Conservation (phyloP, 768 basidiomycete genomes). For the Mycena indigotica region DNA sequence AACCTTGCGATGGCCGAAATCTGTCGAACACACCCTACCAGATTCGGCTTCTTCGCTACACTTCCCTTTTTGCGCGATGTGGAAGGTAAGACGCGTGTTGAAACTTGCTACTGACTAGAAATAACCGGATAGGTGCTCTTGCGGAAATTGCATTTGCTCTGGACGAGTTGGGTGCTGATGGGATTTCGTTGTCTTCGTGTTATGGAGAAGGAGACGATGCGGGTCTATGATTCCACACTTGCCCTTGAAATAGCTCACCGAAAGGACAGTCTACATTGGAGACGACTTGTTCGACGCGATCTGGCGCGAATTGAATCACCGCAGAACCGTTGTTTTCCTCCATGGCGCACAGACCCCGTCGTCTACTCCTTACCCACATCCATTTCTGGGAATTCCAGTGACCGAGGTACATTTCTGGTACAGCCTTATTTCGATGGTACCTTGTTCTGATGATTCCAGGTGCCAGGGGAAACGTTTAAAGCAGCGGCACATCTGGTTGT, state of each 20-base stretch:
- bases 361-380: constrained; percentile 64
- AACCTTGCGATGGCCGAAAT: constrained; percentile 53
- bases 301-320: constrained; percentile 68
- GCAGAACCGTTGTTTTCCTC: constrained; percentile 65
- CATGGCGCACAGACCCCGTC: constrained; percentile 72
- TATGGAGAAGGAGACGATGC: constrained; percentile 59
- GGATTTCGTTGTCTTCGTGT: constrained; percentile 66
- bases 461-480: constrained; percentile 82
- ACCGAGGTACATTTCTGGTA: constrained; percentile 49
- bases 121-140: constrained; percentile 55
- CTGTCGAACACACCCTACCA: constrained; percentile 48
- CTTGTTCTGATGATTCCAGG: constrained; percentile 46
- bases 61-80: constrained; percentile 64
- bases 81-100: constrained; percentile 59
- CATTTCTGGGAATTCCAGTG: constrained; percentile 66
- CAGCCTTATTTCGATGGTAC: constrained; percentile 10
- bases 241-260: not conserved
- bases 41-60: constrained; percentile 73
- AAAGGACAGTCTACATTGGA: constrained; percentile 61
- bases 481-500: constrained; percentile 79
- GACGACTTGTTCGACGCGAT: constrained; percentile 64
- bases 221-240: constrained; percentile 40
- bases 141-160: constrained; percentile 62
- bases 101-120: not conserved
- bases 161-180: constrained; percentile 63